Evolutionary conservation across 768 basidiomycete species (phyloP), one percentile per base, ranked within the genome.

Genomic region (Xerocomus brunneocitrinus): DNA sequence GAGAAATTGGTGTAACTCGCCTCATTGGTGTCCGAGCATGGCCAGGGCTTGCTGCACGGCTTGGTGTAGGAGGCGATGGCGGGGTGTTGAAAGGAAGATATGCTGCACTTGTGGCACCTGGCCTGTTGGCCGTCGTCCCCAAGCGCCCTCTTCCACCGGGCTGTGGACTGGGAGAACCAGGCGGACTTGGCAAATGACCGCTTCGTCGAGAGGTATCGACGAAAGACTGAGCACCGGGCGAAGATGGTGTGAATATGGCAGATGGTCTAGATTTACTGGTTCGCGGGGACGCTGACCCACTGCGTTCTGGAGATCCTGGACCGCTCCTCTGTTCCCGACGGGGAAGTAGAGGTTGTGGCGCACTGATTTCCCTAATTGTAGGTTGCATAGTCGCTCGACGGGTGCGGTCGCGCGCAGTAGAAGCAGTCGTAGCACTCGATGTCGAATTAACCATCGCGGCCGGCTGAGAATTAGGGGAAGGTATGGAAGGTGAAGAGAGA

Each of bases 401-500:
- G 48, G 73, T 58, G 50, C 76, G 74, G 25, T 76, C 76, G 51
- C 75, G 74, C 24, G 74, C 62, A 32, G 80, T 79, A 14, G 81
- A 76, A n/a, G 70, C 71, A 22, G 78, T 68, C 32, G 67, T 71
- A 53, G 76, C 69, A 58, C 72, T 74, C 38, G 80, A 76, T 19
- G 79, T 74, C 25, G 81, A 76, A 46, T 77, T 75, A 19, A 68
- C 73, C 53, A 78, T 72, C 19, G 79, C 66, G 50, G 74, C 71
- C 19, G 78, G 67, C 54, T 75, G 77, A 38, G 79, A 77, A 62
- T 74, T 77, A n/a, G 79, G 75, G 34, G 82, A 80, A 47, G 79
- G 77, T 47, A 76, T 62, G 32, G 79, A 73, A 69, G 79, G 77
- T 27, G 82, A 82, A 47, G 79, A 79, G 51, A 85, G 76, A 62